phyloP scores from a whole-genome alignment of 2,329 filamentous ascomycete species.

The Capronia epimyces region DNA sequence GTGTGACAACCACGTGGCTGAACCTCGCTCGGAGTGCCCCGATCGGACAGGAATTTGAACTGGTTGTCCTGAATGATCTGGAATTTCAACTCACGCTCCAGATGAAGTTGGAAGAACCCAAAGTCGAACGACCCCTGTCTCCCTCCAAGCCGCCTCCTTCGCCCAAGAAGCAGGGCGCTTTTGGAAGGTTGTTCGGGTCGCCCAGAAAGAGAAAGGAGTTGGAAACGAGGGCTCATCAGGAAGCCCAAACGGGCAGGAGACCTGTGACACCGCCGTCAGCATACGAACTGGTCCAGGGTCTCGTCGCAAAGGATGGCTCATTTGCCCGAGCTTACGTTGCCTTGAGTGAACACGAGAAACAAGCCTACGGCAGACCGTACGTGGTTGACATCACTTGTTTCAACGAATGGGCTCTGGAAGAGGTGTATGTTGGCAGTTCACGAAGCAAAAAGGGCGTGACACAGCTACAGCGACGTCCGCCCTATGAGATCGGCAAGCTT shows the following conservation, averaged over 20 bases:
- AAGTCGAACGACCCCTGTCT: conserved; percentile 44
- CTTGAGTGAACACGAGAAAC: conserved; percentile 82
- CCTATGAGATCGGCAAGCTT: conserved; percentile 94
- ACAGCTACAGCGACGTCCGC: conserved; percentile 70
- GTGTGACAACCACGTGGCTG: conserved; percentile 92
- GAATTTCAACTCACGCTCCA: conserved; percentile 97
- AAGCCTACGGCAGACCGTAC: conserved; percentile 82
- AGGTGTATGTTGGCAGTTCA: conserved; percentile 72
- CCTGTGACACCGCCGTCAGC: conserved; percentile 29
- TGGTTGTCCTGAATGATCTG: conserved; percentile 94
- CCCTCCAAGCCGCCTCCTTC: conserved; percentile 46
- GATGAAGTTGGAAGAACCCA: conserved; percentile 83
- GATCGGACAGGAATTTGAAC: conserved; percentile 96
- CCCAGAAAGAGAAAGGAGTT: conserved; percentile 96
- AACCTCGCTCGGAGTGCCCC: conserved; percentile 87
- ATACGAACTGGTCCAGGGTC: conserved; percentile 47
- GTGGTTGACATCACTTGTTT: conserved; percentile 89
- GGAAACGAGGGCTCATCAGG: conserved; percentile 75
- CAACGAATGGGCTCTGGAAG: conserved; percentile 97
- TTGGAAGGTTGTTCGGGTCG: conserved; percentile 86
- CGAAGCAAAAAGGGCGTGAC: conserved; percentile 83
- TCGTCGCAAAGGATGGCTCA: conserved; percentile 85
- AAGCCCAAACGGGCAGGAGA: conserved; percentile 61
- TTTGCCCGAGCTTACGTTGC: conserved; percentile 93
- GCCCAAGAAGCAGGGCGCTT: conserved; percentile 72